Evolutionary conservation across 2,329 filamentous ascomycete species (phyloP), one percentile per base, ranked within the genome.

Genomic region (Erysiphe pulchra): DNA sequence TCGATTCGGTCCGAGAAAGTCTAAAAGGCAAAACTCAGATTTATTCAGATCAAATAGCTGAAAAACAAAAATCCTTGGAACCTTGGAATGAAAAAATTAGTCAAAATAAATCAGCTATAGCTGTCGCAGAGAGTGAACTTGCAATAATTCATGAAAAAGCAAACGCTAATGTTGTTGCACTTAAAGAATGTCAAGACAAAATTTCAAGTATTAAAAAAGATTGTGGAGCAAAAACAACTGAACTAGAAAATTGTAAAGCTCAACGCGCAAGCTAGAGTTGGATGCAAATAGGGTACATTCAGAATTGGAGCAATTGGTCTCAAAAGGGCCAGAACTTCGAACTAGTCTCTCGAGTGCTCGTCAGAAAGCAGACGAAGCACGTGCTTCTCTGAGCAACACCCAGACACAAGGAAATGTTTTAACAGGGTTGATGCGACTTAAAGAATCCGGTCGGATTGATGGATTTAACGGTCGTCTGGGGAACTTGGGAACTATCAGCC

Each of bases 21-120:
- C 67, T 98, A 8, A 93, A 93, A 57, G 87, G 87, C 55, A 98
- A 98, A 64, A 98, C 90, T 0, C 86, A 95, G 59, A 80, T 75
- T 7, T 80, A 94, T 50, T 95, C 87, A 0, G 85, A 98, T 54
- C 71, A 94, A 56, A 95, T 98, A 53, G 77, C 85, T 0, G 70
- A 69, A 4, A 94, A 93, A 63, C 90, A 98, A 57, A 94, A 92
- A 62, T 79, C 83, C 1, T 68, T 98, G 11, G 87, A 95, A 62
- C 90, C 90, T 0, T 98, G 90, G 90, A 86, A 80, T 53, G 85
- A 85, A 52, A 95, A 90, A 63, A 87, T 98, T 64, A 94, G 90
- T 60, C 80, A 93, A 58, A 95, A 93, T 60, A 80, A 90, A 57
- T 94, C 86, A 0, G 76, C 81, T 3, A 92, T 94, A 52, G 87